These are phyloP conservation scores for Fusarium sp. DNA, from an alignment of 2,329 filamentous ascomycete genomes.

Conservation along the genomic window DNA sequence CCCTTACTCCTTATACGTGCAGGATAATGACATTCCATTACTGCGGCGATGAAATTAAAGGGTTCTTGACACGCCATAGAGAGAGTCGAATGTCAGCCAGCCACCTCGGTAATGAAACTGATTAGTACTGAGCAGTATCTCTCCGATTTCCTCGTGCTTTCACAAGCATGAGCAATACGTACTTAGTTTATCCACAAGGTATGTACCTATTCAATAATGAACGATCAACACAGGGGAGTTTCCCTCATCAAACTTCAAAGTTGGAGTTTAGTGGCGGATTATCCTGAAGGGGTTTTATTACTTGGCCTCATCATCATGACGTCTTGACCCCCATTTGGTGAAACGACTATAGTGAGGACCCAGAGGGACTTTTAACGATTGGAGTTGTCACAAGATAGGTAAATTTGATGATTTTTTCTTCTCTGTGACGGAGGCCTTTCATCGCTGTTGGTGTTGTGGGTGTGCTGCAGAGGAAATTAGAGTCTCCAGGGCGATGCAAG, in stretches of 20 bases:
- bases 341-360: conserved; percentile 12
- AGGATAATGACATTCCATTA: conserved; percentile 33
- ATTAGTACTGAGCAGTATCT: not conserved
- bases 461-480: conserved; percentile 31
- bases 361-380: not conserved
- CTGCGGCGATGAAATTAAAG: conserved; percentile 26
- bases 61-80: conserved; percentile 13
- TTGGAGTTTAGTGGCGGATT: conserved; percentile 4
- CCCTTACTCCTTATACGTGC: not conserved
- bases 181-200: not conserved
- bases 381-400: not conserved
- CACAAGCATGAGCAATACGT: not conserved
- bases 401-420: not conserved
- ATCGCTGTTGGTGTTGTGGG: conserved; percentile 4
- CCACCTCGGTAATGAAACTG: conserved; percentile 1
- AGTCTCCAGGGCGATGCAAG: conserved; percentile 27
- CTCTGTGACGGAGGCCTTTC: not conserved
- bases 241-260: too few species aligned
- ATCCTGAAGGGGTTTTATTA: conserved; percentile 10
- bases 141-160: not conserved
- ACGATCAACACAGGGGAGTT: conserved; percentile 1
- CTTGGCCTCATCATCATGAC: conserved; percentile 38
- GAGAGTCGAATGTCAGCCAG: conserved; percentile 20
- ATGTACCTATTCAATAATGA: not conserved
- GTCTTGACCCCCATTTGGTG: conserved; percentile 17